A percentile compares a stretch with the other conserved stretches of the same genome.
phyloP scores from a whole-genome alignment of 164 flowering plant genomes.

The Stephania yunnanensis region DNA sequence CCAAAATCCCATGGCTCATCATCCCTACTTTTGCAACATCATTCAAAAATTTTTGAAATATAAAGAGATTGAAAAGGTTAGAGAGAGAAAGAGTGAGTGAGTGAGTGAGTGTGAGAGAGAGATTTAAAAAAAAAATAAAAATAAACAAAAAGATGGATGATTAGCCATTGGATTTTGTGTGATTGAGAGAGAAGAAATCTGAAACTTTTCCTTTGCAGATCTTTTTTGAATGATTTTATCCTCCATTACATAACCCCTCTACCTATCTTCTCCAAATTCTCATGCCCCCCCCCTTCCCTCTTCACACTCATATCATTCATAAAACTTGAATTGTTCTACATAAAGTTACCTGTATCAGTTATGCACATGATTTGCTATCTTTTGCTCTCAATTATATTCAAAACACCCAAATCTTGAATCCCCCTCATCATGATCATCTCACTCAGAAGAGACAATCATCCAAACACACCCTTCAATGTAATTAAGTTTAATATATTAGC shows the following conservation, averaged over 20 bases:
- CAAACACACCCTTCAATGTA: not conserved
- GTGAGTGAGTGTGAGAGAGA: too few species aligned
- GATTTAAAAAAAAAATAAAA: too few species aligned
- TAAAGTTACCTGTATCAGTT: too few species aligned
- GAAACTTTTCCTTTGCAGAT: not conserved
- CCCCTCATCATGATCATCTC: conserved; percentile 5
- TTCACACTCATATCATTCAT: too few species aligned
- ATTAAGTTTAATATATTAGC: too few species aligned
- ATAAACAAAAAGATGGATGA: not conserved
- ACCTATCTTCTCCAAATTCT: not conserved
- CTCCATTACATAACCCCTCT: not conserved
- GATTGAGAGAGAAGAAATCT: conserved; percentile 3
- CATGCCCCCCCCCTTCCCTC: too few species aligned
- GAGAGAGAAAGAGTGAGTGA: not conserved
- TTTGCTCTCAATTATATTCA: conserved; percentile 7
- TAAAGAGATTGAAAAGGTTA: not conserved
- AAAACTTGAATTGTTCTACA: too few species aligned
- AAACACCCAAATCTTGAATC: conserved; percentile 8
- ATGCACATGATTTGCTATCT: not conserved
- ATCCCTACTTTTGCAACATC: conserved; percentile 22
- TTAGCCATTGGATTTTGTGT: conserved; percentile 4
- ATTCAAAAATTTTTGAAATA: conserved; percentile 4
- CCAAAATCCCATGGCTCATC: conserved; percentile 32
- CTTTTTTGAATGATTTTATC: not conserved
- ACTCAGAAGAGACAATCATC: not conserved